phyloP scores from a whole-genome alignment of 1,284 basidiomycete species.

The Tilletia indica region DNA sequence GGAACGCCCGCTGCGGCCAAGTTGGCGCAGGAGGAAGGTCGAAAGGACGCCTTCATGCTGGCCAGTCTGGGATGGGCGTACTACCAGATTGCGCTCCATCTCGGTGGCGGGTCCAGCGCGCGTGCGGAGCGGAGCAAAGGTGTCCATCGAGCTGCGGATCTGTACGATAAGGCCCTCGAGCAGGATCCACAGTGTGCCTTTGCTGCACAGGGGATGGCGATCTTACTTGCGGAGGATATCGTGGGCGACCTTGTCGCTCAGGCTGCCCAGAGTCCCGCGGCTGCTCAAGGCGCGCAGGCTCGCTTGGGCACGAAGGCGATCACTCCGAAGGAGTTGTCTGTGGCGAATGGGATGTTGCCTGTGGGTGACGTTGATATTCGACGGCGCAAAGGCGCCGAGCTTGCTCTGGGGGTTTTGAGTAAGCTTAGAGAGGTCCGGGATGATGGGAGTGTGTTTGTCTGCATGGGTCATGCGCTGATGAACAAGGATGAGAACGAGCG shows the following conservation, averaged over 20 bases:
- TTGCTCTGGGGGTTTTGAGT: conserved; percentile 46
- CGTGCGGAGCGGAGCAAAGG: conserved; percentile 45
- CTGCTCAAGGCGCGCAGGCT: conserved; percentile 25
- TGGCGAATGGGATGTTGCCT: conserved; percentile 5
- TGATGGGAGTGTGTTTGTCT: conserved; percentile 53
- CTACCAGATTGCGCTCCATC: conserved; percentile 49
- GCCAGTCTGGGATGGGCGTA: conserved; percentile 52
- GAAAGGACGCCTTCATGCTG: conserved; percentile 48
- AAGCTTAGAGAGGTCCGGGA: conserved; percentile 52
- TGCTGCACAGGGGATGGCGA: conserved; percentile 53
- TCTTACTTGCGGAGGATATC: conserved; percentile 50
- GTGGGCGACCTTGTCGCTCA: conserved; percentile 34
- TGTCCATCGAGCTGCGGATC: conserved; percentile 50
- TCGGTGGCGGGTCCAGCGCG: conserved; percentile 32
- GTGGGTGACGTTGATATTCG: conserved; percentile 33
- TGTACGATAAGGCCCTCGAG: conserved; percentile 51
- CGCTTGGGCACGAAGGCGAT: conserved; percentile 4
- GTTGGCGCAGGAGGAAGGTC: conserved; percentile 37
- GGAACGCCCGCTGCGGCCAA: conserved; percentile 41
- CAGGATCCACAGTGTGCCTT: conserved; percentile 46
- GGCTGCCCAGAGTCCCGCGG: conserved; percentile 23
- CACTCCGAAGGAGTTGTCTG: conserved; percentile 9
- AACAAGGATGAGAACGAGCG: conserved; percentile 50
- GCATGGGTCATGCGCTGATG: conserved; percentile 54
- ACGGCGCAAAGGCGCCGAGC: conserved; percentile 42